Conservation (phyloP, 192 early-diverging fungal species). For the Cladochytrium replicatum region DNA sequence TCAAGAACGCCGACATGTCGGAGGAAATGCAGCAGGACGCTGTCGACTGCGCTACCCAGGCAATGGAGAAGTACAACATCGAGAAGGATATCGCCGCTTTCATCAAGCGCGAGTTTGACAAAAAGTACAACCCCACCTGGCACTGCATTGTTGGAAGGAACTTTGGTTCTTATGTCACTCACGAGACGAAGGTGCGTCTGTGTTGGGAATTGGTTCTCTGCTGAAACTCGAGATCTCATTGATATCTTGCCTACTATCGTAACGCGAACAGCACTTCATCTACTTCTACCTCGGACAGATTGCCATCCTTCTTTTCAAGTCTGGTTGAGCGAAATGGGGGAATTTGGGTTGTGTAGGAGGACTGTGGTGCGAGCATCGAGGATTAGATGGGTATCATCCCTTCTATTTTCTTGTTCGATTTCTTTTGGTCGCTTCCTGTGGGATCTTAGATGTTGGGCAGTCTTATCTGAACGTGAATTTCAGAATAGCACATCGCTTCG, state of each 20-base stretch:
- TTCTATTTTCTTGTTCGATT: no score
- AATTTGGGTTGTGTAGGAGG: no score
- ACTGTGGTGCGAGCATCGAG: no score
- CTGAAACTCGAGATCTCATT: background rate
- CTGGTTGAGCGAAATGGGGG: no score
- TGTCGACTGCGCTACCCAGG: constrained; percentile 74
- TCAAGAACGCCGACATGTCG: constrained; percentile 98
- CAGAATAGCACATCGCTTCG: no score
- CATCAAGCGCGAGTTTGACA: constrained; percentile 98
- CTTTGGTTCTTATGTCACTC: constrained; percentile 98
- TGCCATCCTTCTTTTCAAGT: constrained; percentile 92
- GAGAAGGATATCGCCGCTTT: constrained; percentile 98
- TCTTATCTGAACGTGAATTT: no score
- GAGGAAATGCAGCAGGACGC: constrained; percentile 95
- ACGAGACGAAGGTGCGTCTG: constrained; percentile 59
- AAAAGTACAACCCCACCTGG: constrained; percentile 96
- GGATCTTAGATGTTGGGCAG: no score
- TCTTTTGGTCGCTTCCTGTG: no score
- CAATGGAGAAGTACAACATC: constrained; percentile 84
- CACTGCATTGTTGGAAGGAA: constrained; percentile 97
- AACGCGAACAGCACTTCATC: constrained; percentile 94
- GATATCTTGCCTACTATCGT: background rate
- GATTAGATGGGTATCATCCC: no score
- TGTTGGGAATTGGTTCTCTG: background rate
- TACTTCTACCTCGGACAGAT: constrained; percentile 96